These are phyloP conservation scores for Alternaria sp. DNA, from an alignment of 2,329 filamentous ascomycete species.

Conservation along the genomic window DNA sequence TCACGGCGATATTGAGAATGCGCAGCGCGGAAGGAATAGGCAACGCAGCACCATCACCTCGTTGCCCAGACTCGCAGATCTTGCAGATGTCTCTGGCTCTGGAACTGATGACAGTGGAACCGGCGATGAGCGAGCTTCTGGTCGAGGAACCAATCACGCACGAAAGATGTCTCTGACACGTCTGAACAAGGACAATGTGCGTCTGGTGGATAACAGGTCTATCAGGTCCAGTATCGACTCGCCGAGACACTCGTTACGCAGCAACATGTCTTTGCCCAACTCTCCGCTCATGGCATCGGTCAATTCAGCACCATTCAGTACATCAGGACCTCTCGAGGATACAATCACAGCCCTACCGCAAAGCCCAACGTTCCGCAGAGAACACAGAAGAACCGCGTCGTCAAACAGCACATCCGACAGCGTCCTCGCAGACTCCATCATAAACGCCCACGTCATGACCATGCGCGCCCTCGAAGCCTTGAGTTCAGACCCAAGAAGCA, in stretches of 20 bases:
- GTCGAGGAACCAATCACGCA: conserved; percentile 22
- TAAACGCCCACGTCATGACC: conserved; percentile 38
- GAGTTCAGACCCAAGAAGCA: conserved; percentile 16
- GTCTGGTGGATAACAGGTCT: conserved; percentile 32
- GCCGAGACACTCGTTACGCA: conserved; percentile 23
- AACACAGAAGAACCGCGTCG: conserved; percentile 19
- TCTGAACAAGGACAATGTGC: conserved; percentile 27
- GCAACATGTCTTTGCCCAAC: conserved; percentile 12
- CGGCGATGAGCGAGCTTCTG: background rate
- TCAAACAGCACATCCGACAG: conserved; percentile 26
- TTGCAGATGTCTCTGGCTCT: conserved; percentile 11
- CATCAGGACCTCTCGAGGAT: background rate
- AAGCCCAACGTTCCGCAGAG: conserved; percentile 1
- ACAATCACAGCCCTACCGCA: background rate
- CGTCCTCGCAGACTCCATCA: conserved; percentile 34
- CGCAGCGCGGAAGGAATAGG: conserved; percentile 15
- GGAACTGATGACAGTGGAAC: background rate
- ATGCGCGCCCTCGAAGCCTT: conserved; percentile 36
- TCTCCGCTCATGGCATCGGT: conserved; percentile 3
- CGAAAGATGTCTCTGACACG: conserved; percentile 30
- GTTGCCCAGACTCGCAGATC: conserved; percentile 19
- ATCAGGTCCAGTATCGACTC: conserved; percentile 23
- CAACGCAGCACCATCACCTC: conserved; percentile 20
- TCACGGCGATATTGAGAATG: background rate
- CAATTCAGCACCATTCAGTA: conserved; percentile 2